Base-by-base conservation (phyloP, 208 protist genomes). In the Herpetomonas samuelpessoai region DNA sequence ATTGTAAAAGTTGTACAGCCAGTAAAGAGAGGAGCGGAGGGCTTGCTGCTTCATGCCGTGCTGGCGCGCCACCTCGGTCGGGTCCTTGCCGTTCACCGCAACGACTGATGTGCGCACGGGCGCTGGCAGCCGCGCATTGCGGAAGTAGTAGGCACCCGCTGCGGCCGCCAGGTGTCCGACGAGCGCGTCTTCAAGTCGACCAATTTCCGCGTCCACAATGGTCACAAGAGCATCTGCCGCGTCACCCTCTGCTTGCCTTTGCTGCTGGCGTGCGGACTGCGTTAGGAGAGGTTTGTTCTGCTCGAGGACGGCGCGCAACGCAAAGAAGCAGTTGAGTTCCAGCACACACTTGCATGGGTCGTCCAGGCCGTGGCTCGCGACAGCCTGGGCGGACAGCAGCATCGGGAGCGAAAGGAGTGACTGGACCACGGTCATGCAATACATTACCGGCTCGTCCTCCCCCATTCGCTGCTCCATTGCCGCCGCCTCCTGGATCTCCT, bases 1-100 rank as follows among this genome's bases (percentile, higher is more conserved):
- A 57, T 65, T 71, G 64, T 89, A 92, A 38, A 92, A 69, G 24
- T 82, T 69, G 52, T 74, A 45, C 2, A 83, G 47, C 55, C 69
- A 48, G 35, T 65, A 66, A 44, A 82, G 62, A 60, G 61, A 57
- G 1, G 52, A 50, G n/a, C 64, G 56, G 39, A 73, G 26, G 24
- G 66, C 65, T 26, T 65, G 66, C 50, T 68, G 62, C 25, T 39
- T 0, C 18, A 14, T 51, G n/a, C 51, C 50, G 24, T 28, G 16
- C 3, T 21, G 49, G 24, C 41, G 59, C 30, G 62, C 62, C 18
- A 60, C 49, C 22, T 45, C 45, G 6, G 47, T 41, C 35, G 35
- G 35, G 9, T 6, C 14, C 9, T 6, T 14, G 35, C 35, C 35
- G 14, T 6, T 14, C 35, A 41, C 14, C 35, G 35, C 35, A 6